Evolutionary conservation across 2,329 filamentous ascomycete species (phyloP), one percentile per base, ranked within the genome.

Genomic region (Fusarium ramigenum): DNA sequence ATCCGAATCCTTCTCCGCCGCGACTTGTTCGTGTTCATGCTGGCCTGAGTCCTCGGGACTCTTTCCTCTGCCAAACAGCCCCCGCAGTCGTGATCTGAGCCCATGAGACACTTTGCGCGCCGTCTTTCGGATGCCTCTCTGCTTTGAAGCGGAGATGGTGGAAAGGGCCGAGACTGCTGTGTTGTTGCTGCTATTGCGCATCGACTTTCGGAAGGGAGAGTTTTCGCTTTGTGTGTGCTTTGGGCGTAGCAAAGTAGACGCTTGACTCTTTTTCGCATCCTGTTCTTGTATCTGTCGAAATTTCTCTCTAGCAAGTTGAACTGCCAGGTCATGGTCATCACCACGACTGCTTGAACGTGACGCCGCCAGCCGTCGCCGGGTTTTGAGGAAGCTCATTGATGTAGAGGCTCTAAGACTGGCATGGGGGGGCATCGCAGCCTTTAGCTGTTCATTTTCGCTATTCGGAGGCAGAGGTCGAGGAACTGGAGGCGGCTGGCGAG

Each of bases 101-200:
- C 87, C 88, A 21, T 84, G 86, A 0, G 92, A 93, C 19, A 90
- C 88, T 37, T 89, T 90, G 30, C 92, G 86, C 16, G 89, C 88
- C 57, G 87, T 90, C 36, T 83, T 81, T 50, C 84, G 85, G 34
- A 91, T 74, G 8, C 79, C 78, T 12, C 73, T 66, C 15, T 78
- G 77, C 58, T 80, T 83, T 9, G 75, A 60, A 8, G 74, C 12
- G 12, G 77, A 67, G 9, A 76, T 57, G 4, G 72, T 73, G 11
- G 80, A 81, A 72, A 75, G 78, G 9, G 72, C 78, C 18, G 73
- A 83, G 15, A 82, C 70, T 46, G 78, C 80, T 28, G 79, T 79
- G 63, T 77, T 71, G 76, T 84, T 85, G 75, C 83, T 86, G 77
- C 82, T 84, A 65, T 82, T 85, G 47, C 85, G 84, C 34, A 89